These are phyloP conservation scores for Cordyceps javanica DNA, from an alignment of 2,329 filamentous ascomycete genomes.

Conservation along the genomic window DNA sequence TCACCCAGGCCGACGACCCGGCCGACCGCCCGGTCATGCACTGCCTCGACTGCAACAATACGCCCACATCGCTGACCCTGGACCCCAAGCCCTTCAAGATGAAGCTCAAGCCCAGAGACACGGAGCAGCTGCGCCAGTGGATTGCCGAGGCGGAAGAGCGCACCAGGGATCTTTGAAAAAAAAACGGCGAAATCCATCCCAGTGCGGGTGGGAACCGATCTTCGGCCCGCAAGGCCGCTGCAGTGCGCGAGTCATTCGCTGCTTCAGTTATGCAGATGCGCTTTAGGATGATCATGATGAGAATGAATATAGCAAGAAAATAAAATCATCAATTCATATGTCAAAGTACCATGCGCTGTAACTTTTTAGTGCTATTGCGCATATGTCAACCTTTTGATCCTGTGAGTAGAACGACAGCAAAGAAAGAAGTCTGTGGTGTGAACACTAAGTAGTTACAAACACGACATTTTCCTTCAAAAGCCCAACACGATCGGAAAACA, in stretches of 20 bases:
- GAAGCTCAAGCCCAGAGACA: slow-evolving; percentile 44
- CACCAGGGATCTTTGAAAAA: slow-evolving; percentile 36
- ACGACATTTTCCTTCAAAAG: neutral
- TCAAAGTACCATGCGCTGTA: neutral
- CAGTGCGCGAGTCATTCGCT: neutral
- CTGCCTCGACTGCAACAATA: slow-evolving; percentile 49
- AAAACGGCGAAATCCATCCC: neutral
- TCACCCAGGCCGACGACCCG: slow-evolving; percentile 39
- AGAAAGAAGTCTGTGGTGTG: neutral
- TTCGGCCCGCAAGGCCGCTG: neutral
- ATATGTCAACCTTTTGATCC: neutral
- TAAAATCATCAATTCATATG: neutral
- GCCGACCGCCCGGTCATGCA: slow-evolving; percentile 48
- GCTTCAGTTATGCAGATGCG: neutral
- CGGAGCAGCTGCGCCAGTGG: slow-evolving; percentile 41
- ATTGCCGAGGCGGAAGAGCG: slow-evolving; percentile 44
- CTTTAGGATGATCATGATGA: neutral
- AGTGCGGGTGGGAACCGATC: neutral
- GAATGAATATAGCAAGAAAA: neutral
- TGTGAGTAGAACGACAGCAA: neutral
- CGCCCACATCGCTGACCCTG: slow-evolving; percentile 52
- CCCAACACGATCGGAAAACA: neutral
- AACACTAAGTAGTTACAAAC: too few relatives aligned
- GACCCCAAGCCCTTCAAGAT: slow-evolving; percentile 60
- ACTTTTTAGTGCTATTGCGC: neutral